Evolutionary conservation across 345 rosid species (phyloP).

Genomic region (Salix brachista): DNA sequence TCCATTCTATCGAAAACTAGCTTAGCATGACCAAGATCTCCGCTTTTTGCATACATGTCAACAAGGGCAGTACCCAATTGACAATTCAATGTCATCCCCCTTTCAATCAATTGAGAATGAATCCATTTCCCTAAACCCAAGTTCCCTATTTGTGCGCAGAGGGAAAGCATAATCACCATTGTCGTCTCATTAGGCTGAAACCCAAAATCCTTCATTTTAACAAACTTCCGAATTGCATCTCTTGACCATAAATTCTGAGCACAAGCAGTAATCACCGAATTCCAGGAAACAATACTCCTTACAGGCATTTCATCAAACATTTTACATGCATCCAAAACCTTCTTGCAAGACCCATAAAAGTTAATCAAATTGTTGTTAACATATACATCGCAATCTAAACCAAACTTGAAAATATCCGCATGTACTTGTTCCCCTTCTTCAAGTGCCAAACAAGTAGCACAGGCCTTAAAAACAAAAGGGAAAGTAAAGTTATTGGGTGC

Average conservation of each 20-base stretch:
- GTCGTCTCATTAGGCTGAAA: conserved; percentile 67
- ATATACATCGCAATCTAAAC: conserved; percentile 62
- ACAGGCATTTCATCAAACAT: conserved; percentile 69
- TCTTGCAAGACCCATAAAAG: conserved; percentile 65
- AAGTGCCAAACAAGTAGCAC: conserved; percentile 43
- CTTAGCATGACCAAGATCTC: conserved; percentile 46
- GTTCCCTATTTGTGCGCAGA: conserved; percentile 49
- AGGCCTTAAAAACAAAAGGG: conserved; percentile 71
- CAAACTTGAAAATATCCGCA: conserved; percentile 53
- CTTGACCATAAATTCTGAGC: conserved; percentile 39
- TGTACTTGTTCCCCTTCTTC: conserved; percentile 65
- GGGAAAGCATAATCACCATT: conserved; percentile 62
- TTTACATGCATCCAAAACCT: conserved; percentile 44
- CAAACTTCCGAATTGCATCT: conserved; percentile 46
- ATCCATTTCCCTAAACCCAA: conserved; percentile 69
- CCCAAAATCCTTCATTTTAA: conserved; percentile 42
- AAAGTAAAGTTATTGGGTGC: conserved; percentile 58
- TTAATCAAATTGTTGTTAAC: conserved; percentile 57
- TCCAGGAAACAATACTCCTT: conserved; percentile 75
- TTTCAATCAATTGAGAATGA: conserved; percentile 55
- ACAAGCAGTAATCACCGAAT: conserved; percentile 60
- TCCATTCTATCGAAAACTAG: conserved; percentile 46
- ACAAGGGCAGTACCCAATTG: conserved; percentile 80
- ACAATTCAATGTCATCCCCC: conserved; percentile 51
- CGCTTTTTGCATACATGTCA: conserved; percentile 75